Evolutionary conservation across 2,329 filamentous ascomycete genomes (phyloP).

Genomic region (Ophiostoma ips): DNA sequence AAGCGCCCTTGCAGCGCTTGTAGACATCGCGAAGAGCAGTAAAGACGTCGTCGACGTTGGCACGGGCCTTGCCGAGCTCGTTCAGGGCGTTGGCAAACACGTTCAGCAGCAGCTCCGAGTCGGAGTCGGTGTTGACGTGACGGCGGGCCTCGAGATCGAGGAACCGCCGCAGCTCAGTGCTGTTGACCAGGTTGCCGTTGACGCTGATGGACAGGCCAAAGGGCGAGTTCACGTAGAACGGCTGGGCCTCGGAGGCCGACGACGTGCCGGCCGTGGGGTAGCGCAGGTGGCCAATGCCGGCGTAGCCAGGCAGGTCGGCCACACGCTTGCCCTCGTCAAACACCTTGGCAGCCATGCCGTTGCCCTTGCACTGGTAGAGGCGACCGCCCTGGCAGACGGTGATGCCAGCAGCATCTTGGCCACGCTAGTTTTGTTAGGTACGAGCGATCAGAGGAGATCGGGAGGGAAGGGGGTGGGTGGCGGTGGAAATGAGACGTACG

Average conservation of each 20-base stretch:
- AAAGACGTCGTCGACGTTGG: constrained; percentile 71
- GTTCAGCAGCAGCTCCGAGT: constrained; percentile 79
- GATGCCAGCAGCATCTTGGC: constrained; percentile 82
- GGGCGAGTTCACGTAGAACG: constrained; percentile 81
- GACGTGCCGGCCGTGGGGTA: constrained; percentile 84
- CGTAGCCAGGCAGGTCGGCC: constrained; percentile 57
- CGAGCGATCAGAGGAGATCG: neutral
- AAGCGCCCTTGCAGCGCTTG: constrained; percentile 59
- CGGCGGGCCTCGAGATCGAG: constrained; percentile 67
- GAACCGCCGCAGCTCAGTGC: constrained; percentile 52
- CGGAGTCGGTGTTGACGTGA: constrained; percentile 82
- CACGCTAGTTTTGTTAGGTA: constrained; percentile 28
- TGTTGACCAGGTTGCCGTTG: constrained; percentile 81
- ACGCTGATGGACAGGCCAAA: constrained; percentile 72
- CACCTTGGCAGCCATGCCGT: constrained; percentile 61
- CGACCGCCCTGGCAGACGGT: constrained; percentile 62
- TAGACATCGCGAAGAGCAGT: constrained; percentile 60
- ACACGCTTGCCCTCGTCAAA: constrained; percentile 68
- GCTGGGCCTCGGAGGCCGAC: constrained; percentile 62
- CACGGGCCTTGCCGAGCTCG: constrained; percentile 71
- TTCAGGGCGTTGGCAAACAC: constrained; percentile 75
- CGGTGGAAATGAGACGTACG: constrained; percentile 14
- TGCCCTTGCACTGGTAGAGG: constrained; percentile 81
- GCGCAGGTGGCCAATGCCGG: constrained; percentile 68
- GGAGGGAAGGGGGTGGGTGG: too few species aligned